Conservation (phyloP, 345 rosid genomes). For the Euphorbia peplus region DNA sequence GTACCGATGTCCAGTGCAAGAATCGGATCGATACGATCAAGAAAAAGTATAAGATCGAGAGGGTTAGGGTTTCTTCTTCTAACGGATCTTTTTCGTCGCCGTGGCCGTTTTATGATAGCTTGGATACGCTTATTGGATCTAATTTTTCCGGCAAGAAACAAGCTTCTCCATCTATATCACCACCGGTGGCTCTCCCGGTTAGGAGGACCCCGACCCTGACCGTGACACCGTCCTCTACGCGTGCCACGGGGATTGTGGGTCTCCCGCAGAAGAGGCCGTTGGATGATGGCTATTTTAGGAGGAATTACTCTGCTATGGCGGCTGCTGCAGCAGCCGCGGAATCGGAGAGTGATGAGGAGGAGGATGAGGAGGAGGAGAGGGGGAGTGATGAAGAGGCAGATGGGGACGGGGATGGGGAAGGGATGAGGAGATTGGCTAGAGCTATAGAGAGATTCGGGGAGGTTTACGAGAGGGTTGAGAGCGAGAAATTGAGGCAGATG, state of each 20-base stretch:
- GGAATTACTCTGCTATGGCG: slow-evolving; percentile 80
- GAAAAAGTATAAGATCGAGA: slow-evolving; percentile 96
- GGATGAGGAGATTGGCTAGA: slow-evolving; percentile 51
- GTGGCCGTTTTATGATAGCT: slow-evolving; percentile 81
- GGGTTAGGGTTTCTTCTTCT: slow-evolving; percentile 64
- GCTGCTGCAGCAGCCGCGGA: slow-evolving; percentile 84
- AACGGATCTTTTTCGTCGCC: slow-evolving; percentile 48
- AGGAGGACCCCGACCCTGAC: slow-evolving; percentile 26
- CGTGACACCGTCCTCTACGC: slow-evolving; percentile 19
- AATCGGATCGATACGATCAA: slow-evolving; percentile 96
- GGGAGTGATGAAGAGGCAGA: slow-evolving; percentile 33
- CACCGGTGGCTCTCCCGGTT: slow-evolving; percentile 48
- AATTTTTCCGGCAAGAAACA: slow-evolving; percentile 36
- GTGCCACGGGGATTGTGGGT: slow-evolving; percentile 47
- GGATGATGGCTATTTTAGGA: slow-evolving; percentile 48
- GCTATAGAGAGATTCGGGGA: slow-evolving; percentile 85
- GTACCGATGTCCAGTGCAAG: slow-evolving; percentile 97
- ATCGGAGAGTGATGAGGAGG: slow-evolving; percentile 46
- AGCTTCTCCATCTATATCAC: slow-evolving; percentile 38
- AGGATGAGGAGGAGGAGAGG: slow-evolving; percentile 37
- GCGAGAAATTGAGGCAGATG: slow-evolving; percentile 86
- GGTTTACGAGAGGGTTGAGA: slow-evolving; percentile 83
- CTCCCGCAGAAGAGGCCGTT: slow-evolving; percentile 67
- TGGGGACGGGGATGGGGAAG: slow-evolving; percentile 41
- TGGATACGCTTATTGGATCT: slow-evolving; percentile 75